phyloP scores from a whole-genome alignment of 202 grass and related monocot genomes.

The Zoysia matrella region DNA sequence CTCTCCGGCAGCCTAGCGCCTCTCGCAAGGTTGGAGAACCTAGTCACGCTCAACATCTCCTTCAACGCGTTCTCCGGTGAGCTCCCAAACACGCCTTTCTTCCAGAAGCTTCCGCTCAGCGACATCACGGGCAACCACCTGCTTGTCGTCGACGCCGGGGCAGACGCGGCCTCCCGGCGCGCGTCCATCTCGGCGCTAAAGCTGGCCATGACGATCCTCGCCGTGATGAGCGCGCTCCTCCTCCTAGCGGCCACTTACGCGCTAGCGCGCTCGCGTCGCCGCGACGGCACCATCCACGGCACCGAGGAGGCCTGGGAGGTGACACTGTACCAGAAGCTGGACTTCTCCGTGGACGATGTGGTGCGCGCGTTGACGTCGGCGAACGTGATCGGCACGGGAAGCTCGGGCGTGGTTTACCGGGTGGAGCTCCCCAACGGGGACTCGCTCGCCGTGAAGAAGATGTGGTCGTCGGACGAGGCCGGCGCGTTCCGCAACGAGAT shows the following conservation, averaged over 20 bases:
- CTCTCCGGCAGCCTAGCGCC: constrained; percentile 67
- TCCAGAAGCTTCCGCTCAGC: too few relatives aligned
- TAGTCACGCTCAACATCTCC: constrained; percentile 88
- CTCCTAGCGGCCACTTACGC: too few relatives aligned
- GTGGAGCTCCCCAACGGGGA: constrained; percentile 49
- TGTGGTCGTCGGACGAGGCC: constrained; percentile 83
- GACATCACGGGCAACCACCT: too few relatives aligned
- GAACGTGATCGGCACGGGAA: constrained; percentile 21
- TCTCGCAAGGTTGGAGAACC: constrained; percentile 69
- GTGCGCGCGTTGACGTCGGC: constrained; percentile 68
- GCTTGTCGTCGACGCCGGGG: constrained; percentile 42
- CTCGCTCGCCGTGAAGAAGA: constrained; percentile 84
- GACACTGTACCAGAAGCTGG: constrained; percentile 94
- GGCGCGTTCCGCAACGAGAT: constrained; percentile 93
- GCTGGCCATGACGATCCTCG: constrained; percentile 77
- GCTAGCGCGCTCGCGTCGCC: too few relatives aligned
- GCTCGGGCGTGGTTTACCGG: too few relatives aligned
- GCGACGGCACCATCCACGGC: too few relatives aligned
- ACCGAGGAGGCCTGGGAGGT: background rate
- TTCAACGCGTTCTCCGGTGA: constrained; percentile 79
- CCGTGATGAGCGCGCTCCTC: background rate
- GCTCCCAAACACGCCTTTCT: too few relatives aligned
- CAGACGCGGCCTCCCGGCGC: constrained; percentile 35
- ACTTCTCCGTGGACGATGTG: constrained; percentile 82
- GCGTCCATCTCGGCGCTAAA: constrained; percentile 67